These are phyloP conservation scores for Talaromyces amestolkiae DNA, from an alignment of 2,329 filamentous ascomycete species.

Conservation along the genomic window DNA sequence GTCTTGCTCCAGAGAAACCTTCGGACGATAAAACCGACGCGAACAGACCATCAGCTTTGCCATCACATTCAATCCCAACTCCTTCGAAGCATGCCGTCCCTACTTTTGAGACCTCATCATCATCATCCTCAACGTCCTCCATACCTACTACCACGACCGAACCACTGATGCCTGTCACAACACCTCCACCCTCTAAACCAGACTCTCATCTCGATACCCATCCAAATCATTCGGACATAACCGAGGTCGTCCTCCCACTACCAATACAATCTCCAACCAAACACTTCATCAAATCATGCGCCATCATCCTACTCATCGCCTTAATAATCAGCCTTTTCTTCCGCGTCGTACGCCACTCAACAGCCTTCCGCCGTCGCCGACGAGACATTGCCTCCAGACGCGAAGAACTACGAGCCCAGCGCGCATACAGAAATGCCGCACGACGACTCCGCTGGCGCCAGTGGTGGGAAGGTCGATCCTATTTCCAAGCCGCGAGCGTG, in stretches of 20 bases:
- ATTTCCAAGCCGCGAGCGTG: slow-evolving; percentile 36
- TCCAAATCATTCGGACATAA: not conserved
- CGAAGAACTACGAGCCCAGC: slow-evolving; percentile 54
- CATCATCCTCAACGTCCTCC: not conserved
- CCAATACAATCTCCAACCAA: slow-evolving; percentile 18
- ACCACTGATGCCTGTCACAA: not conserved
- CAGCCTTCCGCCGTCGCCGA: slow-evolving; percentile 47
- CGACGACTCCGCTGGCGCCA: slow-evolving; percentile 51
- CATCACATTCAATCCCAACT: not conserved
- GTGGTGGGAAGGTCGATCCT: slow-evolving; percentile 47
- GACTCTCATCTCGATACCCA: not conserved
- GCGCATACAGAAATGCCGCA: slow-evolving; percentile 54
- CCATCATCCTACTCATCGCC: slow-evolving; percentile 45
- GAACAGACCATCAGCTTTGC: not conserved
- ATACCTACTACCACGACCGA: not conserved
- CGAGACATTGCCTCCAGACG: slow-evolving; percentile 53
- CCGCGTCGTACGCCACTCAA: slow-evolving; percentile 42
- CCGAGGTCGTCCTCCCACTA: not conserved
- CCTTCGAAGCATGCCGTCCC: not conserved
- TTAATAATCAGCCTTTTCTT: slow-evolving; percentile 37
- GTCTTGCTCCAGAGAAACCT: not conserved
- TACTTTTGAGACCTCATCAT: not conserved
- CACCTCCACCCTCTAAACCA: not conserved
- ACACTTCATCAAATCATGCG: slow-evolving; percentile 34
- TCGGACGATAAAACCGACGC: not conserved